A percentile compares a stretch with the other conserved stretches of the same genome.
These are phyloP conservation scores for Leccinum angustisporum DNA, from an alignment of 1,284 basidiomycete species.

Conservation along the genomic window DNA sequence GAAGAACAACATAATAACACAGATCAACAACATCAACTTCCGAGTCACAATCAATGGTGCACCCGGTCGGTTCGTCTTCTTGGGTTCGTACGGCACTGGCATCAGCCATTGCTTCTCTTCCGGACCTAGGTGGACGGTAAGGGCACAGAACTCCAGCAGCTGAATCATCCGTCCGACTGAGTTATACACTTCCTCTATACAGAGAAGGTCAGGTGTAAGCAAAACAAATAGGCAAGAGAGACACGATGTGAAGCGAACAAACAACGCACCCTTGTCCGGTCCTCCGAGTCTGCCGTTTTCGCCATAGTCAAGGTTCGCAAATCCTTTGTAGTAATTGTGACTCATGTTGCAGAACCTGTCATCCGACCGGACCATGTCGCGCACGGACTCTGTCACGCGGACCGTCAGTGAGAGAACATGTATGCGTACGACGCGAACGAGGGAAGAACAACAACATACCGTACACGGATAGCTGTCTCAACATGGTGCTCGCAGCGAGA, in stretches of 20 bases:
- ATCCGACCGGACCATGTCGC: conserved; percentile 16
- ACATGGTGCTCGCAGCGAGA: conserved; percentile 12
- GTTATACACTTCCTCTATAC: conserved; percentile 27
- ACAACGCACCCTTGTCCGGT: background rate
- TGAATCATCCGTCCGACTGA: conserved; percentile 27
- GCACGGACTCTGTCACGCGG: conserved; percentile 15
- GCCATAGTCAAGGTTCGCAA: conserved; percentile 19
- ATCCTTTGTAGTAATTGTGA: conserved; percentile 19
- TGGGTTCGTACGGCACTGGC: conserved; percentile 7
- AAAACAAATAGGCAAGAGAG: too few species aligned
- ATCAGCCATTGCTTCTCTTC: conserved; percentile 10
- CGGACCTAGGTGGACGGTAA: conserved; percentile 12
- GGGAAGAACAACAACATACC: conserved; percentile 13
- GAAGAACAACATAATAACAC: conserved; percentile 14
- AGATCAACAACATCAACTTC: conserved; percentile 47
- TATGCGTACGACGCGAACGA: background rate
- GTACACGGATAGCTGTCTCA: conserved; percentile 14
- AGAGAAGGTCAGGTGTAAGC: too few species aligned
- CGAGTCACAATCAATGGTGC: conserved; percentile 6
- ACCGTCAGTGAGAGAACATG: background rate
- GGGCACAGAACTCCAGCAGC: conserved; percentile 14
- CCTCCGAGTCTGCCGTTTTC: background rate
- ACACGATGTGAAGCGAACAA: background rate
- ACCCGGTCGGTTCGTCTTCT: conserved; percentile 7
- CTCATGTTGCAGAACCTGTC: conserved; percentile 19